Percentiles rank a stretch among this genome's conserved stretches.
Conservation (phyloP, 2,329 filamentous ascomycete genomes). For the Escovopsis sp. region DNA sequence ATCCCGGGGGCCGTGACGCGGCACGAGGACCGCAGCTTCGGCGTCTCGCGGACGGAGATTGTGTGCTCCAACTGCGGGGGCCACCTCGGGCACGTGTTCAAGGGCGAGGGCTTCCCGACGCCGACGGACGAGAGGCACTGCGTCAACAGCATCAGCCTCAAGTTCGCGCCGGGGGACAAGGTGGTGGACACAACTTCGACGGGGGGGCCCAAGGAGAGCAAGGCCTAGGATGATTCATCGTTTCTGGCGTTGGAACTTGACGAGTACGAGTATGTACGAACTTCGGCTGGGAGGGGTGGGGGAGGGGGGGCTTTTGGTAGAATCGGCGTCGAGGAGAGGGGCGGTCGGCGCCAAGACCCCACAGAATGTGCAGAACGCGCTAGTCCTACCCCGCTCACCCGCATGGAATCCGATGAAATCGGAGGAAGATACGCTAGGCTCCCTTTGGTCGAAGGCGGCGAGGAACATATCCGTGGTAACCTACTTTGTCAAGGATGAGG, state of each 20-base stretch:
- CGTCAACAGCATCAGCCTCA: conserved; percentile 85
- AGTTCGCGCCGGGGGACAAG: conserved; percentile 56
- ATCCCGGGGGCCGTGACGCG: conserved; percentile 80
- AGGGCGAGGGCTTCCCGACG: conserved; percentile 70
- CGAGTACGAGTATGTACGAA: too few species aligned
- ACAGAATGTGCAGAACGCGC: too few species aligned
- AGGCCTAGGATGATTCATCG: conserved; percentile 16
- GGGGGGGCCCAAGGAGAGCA: conserved; percentile 20
- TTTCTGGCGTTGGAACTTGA: not conserved
- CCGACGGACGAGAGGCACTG: conserved; percentile 95
- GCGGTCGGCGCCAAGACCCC: conserved; percentile 2
- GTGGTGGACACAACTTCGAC: conserved; percentile 14
- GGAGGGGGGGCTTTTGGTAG: not conserved
- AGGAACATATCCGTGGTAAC: too few species aligned
- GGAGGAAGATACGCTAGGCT: too few species aligned
- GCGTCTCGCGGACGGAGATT: conserved; percentile 84
- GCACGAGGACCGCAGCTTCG: conserved; percentile 60
- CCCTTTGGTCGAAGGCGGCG: too few species aligned
- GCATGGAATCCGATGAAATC: too few species aligned
- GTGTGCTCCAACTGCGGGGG: conserved; percentile 90
- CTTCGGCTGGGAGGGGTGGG: too few species aligned
- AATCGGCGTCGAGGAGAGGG: not conserved
- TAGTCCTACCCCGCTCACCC: too few species aligned
- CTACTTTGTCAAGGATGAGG: too few species aligned
- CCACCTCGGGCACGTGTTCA: conserved; percentile 88